Evolutionary conservation across 768 basidiomycete genomes (phyloP).

Genomic region (Lepiota venenata): DNA sequence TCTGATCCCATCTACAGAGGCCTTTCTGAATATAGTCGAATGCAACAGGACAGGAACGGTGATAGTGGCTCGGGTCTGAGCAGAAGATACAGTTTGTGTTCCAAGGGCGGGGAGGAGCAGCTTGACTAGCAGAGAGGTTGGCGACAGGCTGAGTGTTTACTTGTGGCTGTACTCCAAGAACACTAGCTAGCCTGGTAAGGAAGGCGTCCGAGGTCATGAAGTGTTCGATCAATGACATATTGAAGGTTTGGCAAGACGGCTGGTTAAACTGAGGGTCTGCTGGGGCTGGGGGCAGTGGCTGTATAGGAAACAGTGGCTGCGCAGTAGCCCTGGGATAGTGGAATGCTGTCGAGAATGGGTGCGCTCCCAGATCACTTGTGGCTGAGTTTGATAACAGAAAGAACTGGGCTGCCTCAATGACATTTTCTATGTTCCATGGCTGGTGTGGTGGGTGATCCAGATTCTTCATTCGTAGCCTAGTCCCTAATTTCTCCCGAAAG

Average conservation of each 20-base stretch:
- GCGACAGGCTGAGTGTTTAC: not conserved
- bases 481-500: not conserved
- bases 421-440: constrained; percentile 9
- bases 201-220: not conserved
- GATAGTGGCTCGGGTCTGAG: not conserved
- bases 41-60: not conserved
- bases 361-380: not conserved
- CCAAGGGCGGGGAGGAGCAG: not conserved
- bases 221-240: not conserved
- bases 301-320: too few species aligned
- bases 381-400: not conserved
- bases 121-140: not conserved
- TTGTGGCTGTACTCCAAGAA: not conserved
- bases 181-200: not conserved
- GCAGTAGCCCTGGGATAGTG: too few species aligned
- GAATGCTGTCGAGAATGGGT: not conserved
- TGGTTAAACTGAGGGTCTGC: not conserved
- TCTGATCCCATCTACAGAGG: not conserved
- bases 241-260: not conserved
- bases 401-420: constrained; percentile 2
- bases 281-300: too few species aligned
- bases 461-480: not conserved
- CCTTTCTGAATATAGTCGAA: not conserved
- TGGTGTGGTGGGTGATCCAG: constrained; percentile 12
- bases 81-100: not conserved